Evolutionary conservation across 225 moss, liverwort and hornwort genomes (phyloP).

Genomic region (Sphagnum contortum): DNA sequence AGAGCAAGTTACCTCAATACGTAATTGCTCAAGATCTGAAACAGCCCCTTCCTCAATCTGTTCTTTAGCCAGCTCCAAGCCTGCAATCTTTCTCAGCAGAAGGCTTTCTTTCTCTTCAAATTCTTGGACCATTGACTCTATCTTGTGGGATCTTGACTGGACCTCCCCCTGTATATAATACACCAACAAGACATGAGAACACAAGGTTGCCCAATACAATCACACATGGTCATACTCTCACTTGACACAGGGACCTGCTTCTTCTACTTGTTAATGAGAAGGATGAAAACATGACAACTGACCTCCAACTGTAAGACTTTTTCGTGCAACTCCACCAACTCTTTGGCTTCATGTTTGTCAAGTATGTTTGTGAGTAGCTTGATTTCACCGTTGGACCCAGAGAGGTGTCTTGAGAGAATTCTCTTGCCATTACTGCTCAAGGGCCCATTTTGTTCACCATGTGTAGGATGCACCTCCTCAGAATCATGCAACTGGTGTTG

Average conservation of each 20-base stretch:
- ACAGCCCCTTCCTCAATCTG: constrained; percentile 75
- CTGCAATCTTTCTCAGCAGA: constrained; percentile 68
- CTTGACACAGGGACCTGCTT: too few relatives aligned
- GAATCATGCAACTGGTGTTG: too few relatives aligned
- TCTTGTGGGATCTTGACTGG: constrained; percentile 36
- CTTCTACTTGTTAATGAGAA: too few relatives aligned
- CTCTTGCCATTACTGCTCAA: constrained; percentile 30
- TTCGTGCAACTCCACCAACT: constrained; percentile 30
- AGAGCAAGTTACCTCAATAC: constrained; percentile 54
- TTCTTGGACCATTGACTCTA: constrained; percentile 54
- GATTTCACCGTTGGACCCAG: constrained; percentile 25
- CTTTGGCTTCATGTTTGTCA: constrained; percentile 20
- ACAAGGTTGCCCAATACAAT: not conserved
- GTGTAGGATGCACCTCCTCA: too few relatives aligned
- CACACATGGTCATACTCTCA: not conserved
- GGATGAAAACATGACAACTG: not conserved
- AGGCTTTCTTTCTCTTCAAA: constrained; percentile 62
- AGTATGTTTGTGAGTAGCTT: constrained; percentile 16
- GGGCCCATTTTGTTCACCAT: not conserved
- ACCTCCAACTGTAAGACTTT: constrained; percentile 39
- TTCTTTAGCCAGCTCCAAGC: constrained; percentile 77
- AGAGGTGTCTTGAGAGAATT: constrained; percentile 6
- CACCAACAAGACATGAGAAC: not conserved
- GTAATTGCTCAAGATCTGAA: constrained; percentile 77
- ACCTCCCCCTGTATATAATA: constrained; percentile 21